Base-by-base conservation (phyloP, 257 asterid species). In the Solanum gandarillasii region DNA sequence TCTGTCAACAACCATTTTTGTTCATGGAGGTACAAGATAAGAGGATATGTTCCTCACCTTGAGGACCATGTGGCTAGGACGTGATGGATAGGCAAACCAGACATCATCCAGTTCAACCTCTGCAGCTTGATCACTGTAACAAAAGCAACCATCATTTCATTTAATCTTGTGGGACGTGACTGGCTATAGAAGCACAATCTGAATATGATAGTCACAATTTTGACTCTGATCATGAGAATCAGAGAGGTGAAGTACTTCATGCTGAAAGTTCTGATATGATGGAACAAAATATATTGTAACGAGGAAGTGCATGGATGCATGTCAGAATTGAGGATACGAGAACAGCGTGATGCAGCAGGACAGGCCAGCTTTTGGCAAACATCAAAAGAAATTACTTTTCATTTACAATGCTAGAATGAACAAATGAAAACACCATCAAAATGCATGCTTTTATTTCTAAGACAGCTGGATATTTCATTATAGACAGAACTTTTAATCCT, bases 81-180 rank as follows among this genome's bases (percentile, higher is more conserved):
- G 98, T 35, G 99, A 95, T 6, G 99, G 99, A 89, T 96, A 96
- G 8, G 98, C 95, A 86, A 96, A 96, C 98, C 98, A 96, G 89
- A 96, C 95, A 84, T 95, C 98, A 58, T 93, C 94, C 87, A 96
- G 87, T 90, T 90, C 98, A 31, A 95, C 98, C 87, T 95, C 97
- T 6, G 95, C 99, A 84, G 92, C 98, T 90, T 89, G 90, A 92
- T 91, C 93, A 60, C 99, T 96, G 94, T 62, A 48, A 88, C 52
- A 58, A 87, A 88, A 52, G 70, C 52, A 71, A 86, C 71, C 65
- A 14, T 36, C 74, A 41, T n/a, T 79, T 43, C 9, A 27, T 43
- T 48, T 29, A 48, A 48, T 86, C 39, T 48, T 41, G 60, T 72
- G 60, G 29, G 46, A 4, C 6, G 36, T 21, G 27, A 48, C 34